Percentiles rank a stretch among this genome's conserved stretches.
These are phyloP conservation scores for Leccinum fallax DNA, from an alignment of 1,284 basidiomycete species.

Conservation along the genomic window DNA sequence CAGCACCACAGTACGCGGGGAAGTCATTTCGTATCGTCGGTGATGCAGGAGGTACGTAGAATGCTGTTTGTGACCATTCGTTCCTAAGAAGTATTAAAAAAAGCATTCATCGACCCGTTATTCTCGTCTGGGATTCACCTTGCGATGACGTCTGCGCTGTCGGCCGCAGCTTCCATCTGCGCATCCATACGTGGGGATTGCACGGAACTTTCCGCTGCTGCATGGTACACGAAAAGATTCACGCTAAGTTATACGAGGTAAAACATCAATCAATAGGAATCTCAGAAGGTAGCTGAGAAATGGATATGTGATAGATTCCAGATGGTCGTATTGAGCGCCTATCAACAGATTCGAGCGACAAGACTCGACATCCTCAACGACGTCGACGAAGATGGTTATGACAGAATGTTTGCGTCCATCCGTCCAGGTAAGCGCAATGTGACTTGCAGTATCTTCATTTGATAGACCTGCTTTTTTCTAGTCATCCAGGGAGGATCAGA, in stretches of 20 bases:
- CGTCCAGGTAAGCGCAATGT: constrained; percentile 47
- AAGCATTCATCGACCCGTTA: constrained; percentile 67
- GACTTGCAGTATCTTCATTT: neutral
- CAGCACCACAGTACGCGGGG: constrained; percentile 62
- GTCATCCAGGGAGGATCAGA: constrained; percentile 78
- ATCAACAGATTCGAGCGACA: constrained; percentile 61
- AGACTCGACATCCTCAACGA: constrained; percentile 51
- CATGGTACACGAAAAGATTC: constrained; percentile 53
- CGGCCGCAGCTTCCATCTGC: constrained; percentile 56
- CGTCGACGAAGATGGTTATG: constrained; percentile 58
- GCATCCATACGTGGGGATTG: constrained; percentile 56
- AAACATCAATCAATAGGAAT: neutral
- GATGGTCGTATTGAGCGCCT: constrained; percentile 63
- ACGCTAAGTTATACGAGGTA: constrained; percentile 59
- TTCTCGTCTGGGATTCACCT: constrained; percentile 67
- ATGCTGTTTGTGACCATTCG: neutral
- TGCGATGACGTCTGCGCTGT: constrained; percentile 57
- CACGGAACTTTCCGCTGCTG: constrained; percentile 46
- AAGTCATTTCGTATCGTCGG: constrained; percentile 63
- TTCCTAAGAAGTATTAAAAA: constrained; percentile 24
- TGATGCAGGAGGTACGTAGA: constrained; percentile 64
- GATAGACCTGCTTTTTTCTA: constrained; percentile 27
- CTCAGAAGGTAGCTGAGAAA: neutral
- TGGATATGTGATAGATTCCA: constrained; percentile 47
- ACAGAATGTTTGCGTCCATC: constrained; percentile 57